Conservation (phyloP, 139 green algal species). For the Ettlia oleoabundans region DNA sequence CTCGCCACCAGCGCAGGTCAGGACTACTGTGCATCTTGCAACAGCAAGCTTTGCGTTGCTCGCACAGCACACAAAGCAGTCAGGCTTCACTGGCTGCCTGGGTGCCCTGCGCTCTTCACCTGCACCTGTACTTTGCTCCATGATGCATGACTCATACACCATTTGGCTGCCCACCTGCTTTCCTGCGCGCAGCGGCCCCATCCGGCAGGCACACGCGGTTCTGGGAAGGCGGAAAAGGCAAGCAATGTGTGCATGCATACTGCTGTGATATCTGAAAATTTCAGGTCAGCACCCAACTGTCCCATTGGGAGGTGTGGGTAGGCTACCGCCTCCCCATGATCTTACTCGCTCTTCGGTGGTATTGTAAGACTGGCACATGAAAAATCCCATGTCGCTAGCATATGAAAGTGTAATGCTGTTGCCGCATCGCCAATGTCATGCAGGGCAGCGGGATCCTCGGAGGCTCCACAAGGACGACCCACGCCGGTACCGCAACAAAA, state of each 20-base stretch:
- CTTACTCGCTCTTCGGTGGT: too few relatives aligned
- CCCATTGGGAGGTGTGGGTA: too few relatives aligned
- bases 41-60: background rate
- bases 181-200: background rate
- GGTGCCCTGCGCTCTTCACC: too few relatives aligned
- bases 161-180: too few relatives aligned
- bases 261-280: too few relatives aligned
- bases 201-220: background rate
- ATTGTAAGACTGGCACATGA: too few relatives aligned
- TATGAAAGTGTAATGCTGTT: background rate
- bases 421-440: background rate
- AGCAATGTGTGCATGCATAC: background rate
- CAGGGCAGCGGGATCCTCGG: constrained; percentile 7
- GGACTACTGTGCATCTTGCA: background rate
- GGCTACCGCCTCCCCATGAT: too few relatives aligned
- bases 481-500: background rate
- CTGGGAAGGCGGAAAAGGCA: background rate
- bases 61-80: too few relatives aligned
- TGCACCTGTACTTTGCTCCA: background rate
- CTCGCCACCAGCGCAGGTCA: constrained; percentile 43
- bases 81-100: too few relatives aligned
- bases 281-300: too few relatives aligned
- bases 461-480: constrained; percentile 25
- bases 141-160: too few relatives aligned
- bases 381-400: too few relatives aligned